Evolutionary conservation across 2,329 filamentous ascomycete species (phyloP).

Genomic region (Calonectria pteridis): DNA sequence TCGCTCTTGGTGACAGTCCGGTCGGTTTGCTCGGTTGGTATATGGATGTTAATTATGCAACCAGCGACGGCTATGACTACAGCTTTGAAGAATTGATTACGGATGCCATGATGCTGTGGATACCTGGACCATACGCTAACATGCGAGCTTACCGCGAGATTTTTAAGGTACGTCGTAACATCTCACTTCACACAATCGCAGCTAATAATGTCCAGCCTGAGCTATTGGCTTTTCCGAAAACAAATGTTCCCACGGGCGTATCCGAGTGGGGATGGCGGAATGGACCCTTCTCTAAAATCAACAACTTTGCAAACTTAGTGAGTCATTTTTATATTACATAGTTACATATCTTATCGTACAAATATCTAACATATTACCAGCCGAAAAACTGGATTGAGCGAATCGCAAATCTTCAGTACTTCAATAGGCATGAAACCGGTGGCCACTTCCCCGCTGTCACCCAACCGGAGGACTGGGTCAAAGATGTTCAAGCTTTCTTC

Average conservation of each 20-base stretch:
- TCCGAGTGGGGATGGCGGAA: neutral
- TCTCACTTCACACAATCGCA: no score
- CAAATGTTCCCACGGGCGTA: neutral
- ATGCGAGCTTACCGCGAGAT: neutral
- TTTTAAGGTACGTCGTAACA: neutral
- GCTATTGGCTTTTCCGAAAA: neutral
- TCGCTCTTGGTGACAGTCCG: neutral
- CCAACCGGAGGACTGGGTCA: neutral
- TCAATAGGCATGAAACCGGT: neutral
- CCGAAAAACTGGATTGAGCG: neutral
- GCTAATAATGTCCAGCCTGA: neutral
- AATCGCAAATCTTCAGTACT: neutral
- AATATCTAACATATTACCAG: neutral
- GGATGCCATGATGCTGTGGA: constrained; percentile 1
- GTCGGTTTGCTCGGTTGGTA: neutral
- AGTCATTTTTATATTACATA: neutral
- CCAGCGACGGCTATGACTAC: neutral
- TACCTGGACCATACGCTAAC: neutral
- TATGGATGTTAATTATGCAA: neutral
- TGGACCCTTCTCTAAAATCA: neutral
- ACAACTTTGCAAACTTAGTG: neutral
- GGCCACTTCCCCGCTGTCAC: neutral
- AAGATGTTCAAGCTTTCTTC: neutral
- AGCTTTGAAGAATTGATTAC: neutral
- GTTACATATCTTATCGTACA: neutral